Percentiles rank a stretch among this genome's conserved stretches.
These are phyloP conservation scores for Phytophthora sp. DNA, from an alignment of 352 stramenopile species.

Conservation along the genomic window DNA sequence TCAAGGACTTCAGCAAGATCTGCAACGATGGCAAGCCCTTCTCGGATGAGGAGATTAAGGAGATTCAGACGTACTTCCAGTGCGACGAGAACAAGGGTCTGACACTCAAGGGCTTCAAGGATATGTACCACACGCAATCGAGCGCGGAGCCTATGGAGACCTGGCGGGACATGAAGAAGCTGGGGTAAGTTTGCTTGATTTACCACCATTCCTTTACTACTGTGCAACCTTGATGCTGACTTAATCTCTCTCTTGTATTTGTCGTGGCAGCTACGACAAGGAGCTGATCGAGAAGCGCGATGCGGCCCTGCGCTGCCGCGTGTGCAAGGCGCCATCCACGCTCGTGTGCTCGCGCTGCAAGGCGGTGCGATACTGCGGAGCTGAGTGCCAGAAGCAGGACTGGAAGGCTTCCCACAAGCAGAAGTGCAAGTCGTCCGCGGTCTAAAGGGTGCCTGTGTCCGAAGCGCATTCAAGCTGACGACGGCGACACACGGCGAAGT, in stretches of 20 bases:
- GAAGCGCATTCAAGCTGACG: slow-evolving; percentile 29
- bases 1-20: slow-evolving; percentile 90
- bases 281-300: slow-evolving; percentile 79
- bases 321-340: slow-evolving; percentile 79
- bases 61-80: slow-evolving; percentile 93
- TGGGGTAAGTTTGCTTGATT: slow-evolving; percentile 57
- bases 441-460: slow-evolving; percentile 30
- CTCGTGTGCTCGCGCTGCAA: slow-evolving; percentile 90
- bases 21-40: slow-evolving; percentile 90
- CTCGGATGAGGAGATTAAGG: slow-evolving; percentile 89
- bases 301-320: slow-evolving; percentile 73
- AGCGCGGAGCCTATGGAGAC: slow-evolving; percentile 89
- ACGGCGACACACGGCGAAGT: slow-evolving; percentile 20
- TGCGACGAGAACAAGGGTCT: slow-evolving; percentile 91
- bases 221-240: slow-evolving; percentile 17
- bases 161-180: slow-evolving; percentile 90
- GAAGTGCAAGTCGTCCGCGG: slow-evolving; percentile 73
- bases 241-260: slow-evolving; percentile 1
- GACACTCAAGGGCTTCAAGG: slow-evolving; percentile 90
- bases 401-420: slow-evolving; percentile 89
- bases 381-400: slow-evolving; percentile 90
- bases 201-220: no score
- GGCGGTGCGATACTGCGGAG: slow-evolving; percentile 84
- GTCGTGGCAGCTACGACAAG: slow-evolving; percentile 65
- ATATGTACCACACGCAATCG: slow-evolving; percentile 93